Base-by-base conservation (phyloP, 257 asterid species). In the Plectranthus barbatus region DNA sequence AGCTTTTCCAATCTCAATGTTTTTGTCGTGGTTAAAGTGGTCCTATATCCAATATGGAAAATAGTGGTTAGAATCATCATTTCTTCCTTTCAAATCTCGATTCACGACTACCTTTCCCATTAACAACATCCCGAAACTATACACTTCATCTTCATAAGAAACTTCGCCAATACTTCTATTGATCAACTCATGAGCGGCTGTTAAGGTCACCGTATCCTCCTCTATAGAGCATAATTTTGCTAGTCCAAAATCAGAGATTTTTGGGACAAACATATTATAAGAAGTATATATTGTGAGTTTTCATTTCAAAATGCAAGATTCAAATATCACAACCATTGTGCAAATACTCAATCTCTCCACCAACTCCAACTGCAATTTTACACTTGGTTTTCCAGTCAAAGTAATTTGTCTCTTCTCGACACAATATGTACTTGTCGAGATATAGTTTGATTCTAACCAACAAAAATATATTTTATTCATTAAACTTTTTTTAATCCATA, bases 51-150 rank as follows among this genome's bases (percentile, higher is more conserved):
- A 62, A 5, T 2, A 31, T 11, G 67, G 57, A 5, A 62, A 62
- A 31, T 62, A 47, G 34, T 47, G 1, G 10, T 21, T 31, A 1
- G 29, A 15, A 17, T 36, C 4, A 12, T 20, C 36, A 3, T 62
- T 26, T 7, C 53, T 54, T 50, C 46, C n/a, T 4, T 3, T 3
- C 57, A 31, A 62, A 19, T 70, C 61, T 61, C 46, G 66, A 8
- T 56, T 65, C 17, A 66, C 33, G 29, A 73, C 67, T 6, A 62
- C 45, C n/a, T 60, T 39, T 9, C 47, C 71, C 51, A 61, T 46
- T 45, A 69, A 1, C 68, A 69, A 1, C 79, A 69, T 74, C 2
- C 76, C 76, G 1, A 49, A 74, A 52, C 79, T 69, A 68, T 74
- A 74, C 0, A 68, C 79, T 19, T 68, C 79, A 0, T 8, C 64